These are phyloP conservation scores for Lichina pygmaea DNA, from an alignment of 495 filamentous ascomycete genomes.

Conservation along the genomic window DNA sequence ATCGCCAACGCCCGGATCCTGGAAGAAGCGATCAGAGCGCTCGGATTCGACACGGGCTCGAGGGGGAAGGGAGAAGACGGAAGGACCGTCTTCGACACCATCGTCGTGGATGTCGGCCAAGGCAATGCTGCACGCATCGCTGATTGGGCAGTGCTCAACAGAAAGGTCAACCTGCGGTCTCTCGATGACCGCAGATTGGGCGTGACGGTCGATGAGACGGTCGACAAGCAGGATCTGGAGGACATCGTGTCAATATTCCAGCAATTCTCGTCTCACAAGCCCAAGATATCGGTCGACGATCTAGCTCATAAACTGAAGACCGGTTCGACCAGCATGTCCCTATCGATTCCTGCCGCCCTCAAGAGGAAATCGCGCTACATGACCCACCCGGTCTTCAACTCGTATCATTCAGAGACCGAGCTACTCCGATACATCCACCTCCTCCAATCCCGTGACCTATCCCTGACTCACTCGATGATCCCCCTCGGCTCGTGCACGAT, in stretches of 20 bases:
- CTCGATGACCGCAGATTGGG: conserved; percentile 32
- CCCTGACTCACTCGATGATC: conserved; percentile 94
- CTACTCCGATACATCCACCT: conserved; percentile 86
- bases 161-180: conserved; percentile 35
- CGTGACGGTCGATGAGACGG: conserved; percentile 51
- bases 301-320: conserved; percentile 11
- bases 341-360: conserved; percentile 26
- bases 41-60: conserved; percentile 35
- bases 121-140: conserved; percentile 23
- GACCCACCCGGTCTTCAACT: conserved; percentile 90
- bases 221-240: conserved; percentile 29
- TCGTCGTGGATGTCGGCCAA: conserved; percentile 33
- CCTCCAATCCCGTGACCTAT: conserved; percentile 86
- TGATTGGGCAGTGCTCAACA: conserved; percentile 19
- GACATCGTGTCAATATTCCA: conserved; percentile 32
- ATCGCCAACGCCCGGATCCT: conserved; percentile 43
- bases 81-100: conserved; percentile 50
- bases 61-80: conserved; percentile 25
- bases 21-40: conserved; percentile 32
- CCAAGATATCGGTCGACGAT: conserved; percentile 9
- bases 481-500: conserved; percentile 98
- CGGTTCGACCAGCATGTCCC: conserved; percentile 3
- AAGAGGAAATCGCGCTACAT: conserved; percentile 52
- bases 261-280: conserved; percentile 9
- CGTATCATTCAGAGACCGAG: conserved; percentile 89